Percentiles rank a stretch among this genome's conserved stretches.
Conservation (phyloP, 805 yeast species). For the Metschnikowia aberdeeniae region DNA sequence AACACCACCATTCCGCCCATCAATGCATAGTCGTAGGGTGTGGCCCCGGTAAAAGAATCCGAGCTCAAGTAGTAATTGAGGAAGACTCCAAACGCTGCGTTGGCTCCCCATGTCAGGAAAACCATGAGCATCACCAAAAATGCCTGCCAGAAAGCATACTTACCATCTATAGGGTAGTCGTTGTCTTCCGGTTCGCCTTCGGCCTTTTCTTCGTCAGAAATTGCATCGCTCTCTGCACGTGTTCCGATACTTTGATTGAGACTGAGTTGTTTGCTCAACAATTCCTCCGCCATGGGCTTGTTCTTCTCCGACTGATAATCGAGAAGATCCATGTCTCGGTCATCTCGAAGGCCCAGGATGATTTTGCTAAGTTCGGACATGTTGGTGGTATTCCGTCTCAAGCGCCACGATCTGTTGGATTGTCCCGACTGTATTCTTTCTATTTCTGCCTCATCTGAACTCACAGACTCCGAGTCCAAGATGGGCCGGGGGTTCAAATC, state of each 20-base stretch:
- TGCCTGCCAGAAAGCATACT: constrained; percentile 20
- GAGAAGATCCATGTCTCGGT: constrained; percentile 14
- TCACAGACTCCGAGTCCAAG: constrained; percentile 1
- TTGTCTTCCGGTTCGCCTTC: neutral
- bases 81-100: constrained; percentile 56
- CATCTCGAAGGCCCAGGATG: constrained; percentile 16
- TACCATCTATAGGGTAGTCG: constrained; percentile 18
- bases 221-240: neutral
- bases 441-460: constrained; percentile 1
- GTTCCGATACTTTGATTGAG: neutral
- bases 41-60: constrained; percentile 48
- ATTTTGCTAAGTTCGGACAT: constrained; percentile 15
- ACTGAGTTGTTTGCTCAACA: constrained; percentile 9
- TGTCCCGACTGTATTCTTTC: constrained; percentile 5
- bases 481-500: constrained; percentile 8
- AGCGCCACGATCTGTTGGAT: constrained; percentile 6
- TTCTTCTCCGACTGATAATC: constrained; percentile 11
- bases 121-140: constrained; percentile 34
- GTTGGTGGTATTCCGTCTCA: constrained; percentile 11
- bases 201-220: neutral
- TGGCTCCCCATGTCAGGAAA: constrained; percentile 55
- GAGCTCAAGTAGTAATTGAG: constrained; percentile 46
- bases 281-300: constrained; percentile 13
- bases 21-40: constrained; percentile 56
- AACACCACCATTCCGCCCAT: constrained; percentile 65